A percentile compares a stretch with the other conserved stretches of the same genome.
These are phyloP conservation scores for Andrographis paniculata DNA, from an alignment of 305 asterid species.

Conservation along the genomic window DNA sequence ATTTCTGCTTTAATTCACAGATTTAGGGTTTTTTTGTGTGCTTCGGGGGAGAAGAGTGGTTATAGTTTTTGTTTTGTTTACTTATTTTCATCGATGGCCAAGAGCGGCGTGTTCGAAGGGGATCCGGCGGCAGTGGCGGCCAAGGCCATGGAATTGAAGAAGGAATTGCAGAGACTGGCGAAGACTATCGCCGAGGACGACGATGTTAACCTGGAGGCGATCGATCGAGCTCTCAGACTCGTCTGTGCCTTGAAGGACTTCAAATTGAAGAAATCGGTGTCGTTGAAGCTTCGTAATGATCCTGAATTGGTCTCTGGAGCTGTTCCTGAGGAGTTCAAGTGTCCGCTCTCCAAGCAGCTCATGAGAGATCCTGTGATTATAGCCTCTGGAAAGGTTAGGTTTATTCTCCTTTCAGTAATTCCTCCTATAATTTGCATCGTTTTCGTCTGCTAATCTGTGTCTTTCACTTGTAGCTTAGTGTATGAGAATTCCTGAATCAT, in stretches of 20 bases:
- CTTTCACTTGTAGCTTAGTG: not conserved
- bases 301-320: slow-evolving; percentile 15
- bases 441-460: not conserved
- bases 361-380: slow-evolving; percentile 61
- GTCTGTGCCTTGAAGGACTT: slow-evolving; percentile 44
- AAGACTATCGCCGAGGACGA: slow-evolving; percentile 52
- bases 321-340: slow-evolving; percentile 50
- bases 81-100: no score
- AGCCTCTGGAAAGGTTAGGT: slow-evolving; percentile 41
- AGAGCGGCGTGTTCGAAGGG: slow-evolving; percentile 43
- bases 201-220: slow-evolving; percentile 42
- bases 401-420: not conserved
- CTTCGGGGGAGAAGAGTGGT: no score
- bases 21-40: not conserved
- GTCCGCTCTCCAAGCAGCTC: slow-evolving; percentile 50
- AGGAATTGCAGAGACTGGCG: slow-evolving; percentile 53
- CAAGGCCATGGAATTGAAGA: slow-evolving; percentile 50
- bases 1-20: not conserved
- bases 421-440: not conserved
- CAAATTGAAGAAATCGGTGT: slow-evolving; percentile 34
- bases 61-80: no score
- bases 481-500: not conserved
- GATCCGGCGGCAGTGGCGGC: slow-evolving; percentile 39
- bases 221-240: slow-evolving; percentile 51
- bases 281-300: slow-evolving; percentile 21